Percentiles rank a stretch among this genome's conserved stretches.
These are phyloP conservation scores for Elongisporangium undulatum DNA, from an alignment of 352 stramenopile species.

Conservation along the genomic window DNA sequence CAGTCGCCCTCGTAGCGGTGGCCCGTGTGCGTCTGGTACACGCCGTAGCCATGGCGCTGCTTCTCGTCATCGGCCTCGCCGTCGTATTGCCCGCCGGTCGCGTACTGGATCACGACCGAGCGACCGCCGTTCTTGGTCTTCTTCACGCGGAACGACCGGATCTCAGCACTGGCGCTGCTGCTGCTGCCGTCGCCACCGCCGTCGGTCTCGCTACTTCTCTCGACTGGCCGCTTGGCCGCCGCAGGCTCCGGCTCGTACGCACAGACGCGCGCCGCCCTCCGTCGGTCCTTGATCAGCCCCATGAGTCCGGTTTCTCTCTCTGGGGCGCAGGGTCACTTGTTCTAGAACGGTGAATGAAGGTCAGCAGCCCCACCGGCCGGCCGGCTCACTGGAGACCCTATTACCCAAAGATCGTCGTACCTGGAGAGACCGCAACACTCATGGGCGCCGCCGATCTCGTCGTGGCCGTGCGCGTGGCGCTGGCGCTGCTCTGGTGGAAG, in stretches of 20 bases:
- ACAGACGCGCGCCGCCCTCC: slow-evolving; percentile 20
- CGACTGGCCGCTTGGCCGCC: slow-evolving; percentile 9
- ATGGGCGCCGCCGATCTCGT: slow-evolving; percentile 20
- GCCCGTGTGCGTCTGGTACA: slow-evolving; percentile 45
- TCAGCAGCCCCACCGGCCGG: not conserved
- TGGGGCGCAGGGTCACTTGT: not conserved
- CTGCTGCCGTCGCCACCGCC: slow-evolving; percentile 1
- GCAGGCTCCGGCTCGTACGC: slow-evolving; percentile 22
- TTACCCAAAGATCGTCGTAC: not conserved
- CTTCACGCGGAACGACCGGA: slow-evolving; percentile 48
- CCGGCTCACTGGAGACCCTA: not conserved
- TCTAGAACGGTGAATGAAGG: slow-evolving; percentile 3
- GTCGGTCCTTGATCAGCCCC: slow-evolving; percentile 55
- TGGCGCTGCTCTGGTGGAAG: slow-evolving; percentile 66
- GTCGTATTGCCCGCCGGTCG: slow-evolving; percentile 65
- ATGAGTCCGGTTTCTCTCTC: slow-evolving; percentile 15
- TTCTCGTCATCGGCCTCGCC: slow-evolving; percentile 39
- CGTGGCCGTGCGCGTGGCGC: slow-evolving; percentile 36
- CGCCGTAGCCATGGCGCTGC: slow-evolving; percentile 56
- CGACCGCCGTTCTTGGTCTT: slow-evolving; percentile 26
- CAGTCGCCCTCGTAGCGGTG: slow-evolving; percentile 81
- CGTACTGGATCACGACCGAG: slow-evolving; percentile 45
- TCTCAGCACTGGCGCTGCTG: slow-evolving; percentile 18
- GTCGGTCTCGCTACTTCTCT: slow-evolving; percentile 3
- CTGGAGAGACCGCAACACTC: not conserved